Evolutionary conservation across 2,329 filamentous ascomycete genomes (phyloP).

Genomic region (Cladosporium sp.): DNA sequence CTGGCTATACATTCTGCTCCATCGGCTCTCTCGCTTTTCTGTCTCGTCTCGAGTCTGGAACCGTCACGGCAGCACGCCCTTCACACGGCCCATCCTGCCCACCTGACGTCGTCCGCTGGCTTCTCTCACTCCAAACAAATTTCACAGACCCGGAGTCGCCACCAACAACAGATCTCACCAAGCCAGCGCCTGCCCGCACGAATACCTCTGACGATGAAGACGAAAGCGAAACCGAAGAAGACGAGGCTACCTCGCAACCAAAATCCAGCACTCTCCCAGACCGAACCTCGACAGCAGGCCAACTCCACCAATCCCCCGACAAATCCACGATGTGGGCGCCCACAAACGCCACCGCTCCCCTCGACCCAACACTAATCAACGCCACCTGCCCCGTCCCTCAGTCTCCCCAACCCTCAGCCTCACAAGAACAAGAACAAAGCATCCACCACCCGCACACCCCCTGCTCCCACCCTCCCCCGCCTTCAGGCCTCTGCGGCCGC

Average conservation of each 20-base stretch:
- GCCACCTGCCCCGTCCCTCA: slow-evolving; percentile 81
- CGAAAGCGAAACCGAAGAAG: neutral
- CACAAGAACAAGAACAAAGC: no score
- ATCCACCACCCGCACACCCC: neutral
- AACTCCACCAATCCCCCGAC: slow-evolving; percentile 24
- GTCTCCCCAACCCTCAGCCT: slow-evolving; percentile 66
- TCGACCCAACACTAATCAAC: slow-evolving; percentile 77
- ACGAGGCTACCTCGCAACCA: neutral
- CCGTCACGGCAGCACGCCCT: slow-evolving; percentile 14
- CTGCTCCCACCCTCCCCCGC: slow-evolving; percentile 1
- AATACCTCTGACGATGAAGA: neutral
- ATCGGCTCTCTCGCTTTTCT: slow-evolving; percentile 73
- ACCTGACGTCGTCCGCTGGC: slow-evolving; percentile 41
- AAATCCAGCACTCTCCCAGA: neutral
- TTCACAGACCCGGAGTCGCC: slow-evolving; percentile 37
- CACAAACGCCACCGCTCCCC: slow-evolving; percentile 71
- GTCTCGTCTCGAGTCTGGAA: slow-evolving; percentile 50
- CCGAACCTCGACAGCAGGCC: neutral
- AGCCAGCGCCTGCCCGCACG: neutral
- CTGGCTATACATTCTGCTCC: slow-evolving; percentile 87
- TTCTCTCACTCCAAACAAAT: slow-evolving; percentile 44
- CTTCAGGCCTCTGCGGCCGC: slow-evolving; percentile 78
- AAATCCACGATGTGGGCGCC: slow-evolving; percentile 18
- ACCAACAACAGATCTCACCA: neutral
- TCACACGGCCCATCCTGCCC: slow-evolving; percentile 34